Base-by-base conservation (phyloP, 2,329 filamentous ascomycete genomes). In the Rhinocladiella mackenziei region DNA sequence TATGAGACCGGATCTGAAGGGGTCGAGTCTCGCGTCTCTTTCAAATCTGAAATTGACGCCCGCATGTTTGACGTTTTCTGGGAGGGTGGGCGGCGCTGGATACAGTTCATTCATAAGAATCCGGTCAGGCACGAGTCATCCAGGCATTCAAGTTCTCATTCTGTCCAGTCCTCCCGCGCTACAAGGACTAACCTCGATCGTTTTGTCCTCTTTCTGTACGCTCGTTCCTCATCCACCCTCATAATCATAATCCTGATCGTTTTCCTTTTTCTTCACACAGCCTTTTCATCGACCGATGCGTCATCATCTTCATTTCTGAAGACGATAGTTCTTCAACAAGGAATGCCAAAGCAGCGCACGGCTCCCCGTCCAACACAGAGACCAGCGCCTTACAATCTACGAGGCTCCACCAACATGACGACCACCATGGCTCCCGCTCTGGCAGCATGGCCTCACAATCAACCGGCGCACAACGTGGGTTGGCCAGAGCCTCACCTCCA, bases 21-120 rank as follows among this genome's bases (percentile, higher is more conserved):
- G 41, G 34, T 18, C 26, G 14, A 20, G 33, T 43, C 35, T 43
- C 43, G 48, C 38, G 36, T 28, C 41, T 48, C 45, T 50, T 43
- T 35, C n/a, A 31, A 40, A 47, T 54, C 40, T 53, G 50, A 53
- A 48, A 55, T 55, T 55, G 52, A 55, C 52, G 52, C 52, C 52
- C 38, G 47, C 35, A 23, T 47, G 52, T 50, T 52, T 55, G 44
- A 45, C 25, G 37, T 44, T 45, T 23, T 33, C 18, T 45, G 22
- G 33, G 18, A 17, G 30, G 42, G 14, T 19, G 39, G 37, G 31
- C 30, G 42, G 45, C 15, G 48, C 45, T 49, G 48, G 51, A 49
- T 45, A 42, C 42, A 35, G 44, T 40, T 34, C n/a, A 19, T 51
- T 51, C 40, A 48, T 51, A 54, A 54, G 45, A 37, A 30, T 17